Evolutionary conservation across 768 basidiomycete genomes (phyloP).

Genomic region (Xanthoconium purpureum): DNA sequence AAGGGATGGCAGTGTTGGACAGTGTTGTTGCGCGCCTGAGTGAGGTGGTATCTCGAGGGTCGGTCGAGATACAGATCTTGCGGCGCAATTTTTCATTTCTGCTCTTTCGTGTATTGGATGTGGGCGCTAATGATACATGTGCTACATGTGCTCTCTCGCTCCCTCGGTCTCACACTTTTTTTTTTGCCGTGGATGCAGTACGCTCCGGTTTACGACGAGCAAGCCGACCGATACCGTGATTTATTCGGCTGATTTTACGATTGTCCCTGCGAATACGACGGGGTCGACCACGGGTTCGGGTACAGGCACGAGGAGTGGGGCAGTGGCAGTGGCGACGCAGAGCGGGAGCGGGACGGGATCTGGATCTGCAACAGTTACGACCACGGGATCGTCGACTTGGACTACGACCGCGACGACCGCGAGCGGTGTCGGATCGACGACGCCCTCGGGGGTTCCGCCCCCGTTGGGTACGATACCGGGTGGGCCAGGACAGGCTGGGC

Average conservation of each 20-base stretch:
- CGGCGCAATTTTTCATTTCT: too few species aligned
- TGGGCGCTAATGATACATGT: background rate
- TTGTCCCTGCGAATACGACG: constrained; percentile 27
- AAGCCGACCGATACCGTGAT: constrained; percentile 29
- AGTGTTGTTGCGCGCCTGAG: background rate
- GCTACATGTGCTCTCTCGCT: too few species aligned
- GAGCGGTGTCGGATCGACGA: constrained; percentile 1
- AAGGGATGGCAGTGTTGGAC: constrained; percentile 14
- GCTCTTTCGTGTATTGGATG: background rate
- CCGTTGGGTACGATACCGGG: constrained; percentile 12
- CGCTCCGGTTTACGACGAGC: constrained; percentile 33
- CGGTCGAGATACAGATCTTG: too few species aligned
- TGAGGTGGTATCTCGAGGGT: background rate
- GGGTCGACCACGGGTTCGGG: background rate
- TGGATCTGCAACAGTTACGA: constrained; percentile 3
- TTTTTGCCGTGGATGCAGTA: constrained; percentile 11
- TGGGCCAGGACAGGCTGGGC: background rate
- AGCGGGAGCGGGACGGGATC: background rate
- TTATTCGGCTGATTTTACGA: constrained; percentile 53
- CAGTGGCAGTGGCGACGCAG: constrained; percentile 3
- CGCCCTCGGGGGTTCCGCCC: constrained; percentile 2
- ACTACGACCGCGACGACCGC: background rate
- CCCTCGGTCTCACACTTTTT: background rate
- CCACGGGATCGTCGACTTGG: background rate
- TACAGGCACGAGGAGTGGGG: background rate